Evolutionary conservation across 306 rosid species (phyloP).

Genomic region (apple (Malus domestica)): ASM211411v1 NC_041805.1:13390001-13390500

Average conservation of each 20-base stretch:
- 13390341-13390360: not conserved
- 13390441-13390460: not conserved
- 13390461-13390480: not conserved
- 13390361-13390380: not conserved
- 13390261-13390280: not conserved
- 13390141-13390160: not conserved
- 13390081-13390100: not conserved
- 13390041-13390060: too few relatives aligned
- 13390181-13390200: not conserved
- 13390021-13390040: too few relatives aligned
- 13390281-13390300: not conserved
- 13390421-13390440: not conserved
- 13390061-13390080: not conserved
- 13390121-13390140: not conserved
- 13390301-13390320: not conserved
- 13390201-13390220: not conserved
- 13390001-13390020: too few relatives aligned
- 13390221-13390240: not conserved
- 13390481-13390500: not conserved
- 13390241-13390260: not conserved
- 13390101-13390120: not conserved
- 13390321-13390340: not conserved
- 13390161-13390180: not conserved
- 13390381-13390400: not conserved
- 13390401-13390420: not conserved